phyloP scores from a whole-genome alignment of 345 rosid species.

The Viola odorata region DNA sequence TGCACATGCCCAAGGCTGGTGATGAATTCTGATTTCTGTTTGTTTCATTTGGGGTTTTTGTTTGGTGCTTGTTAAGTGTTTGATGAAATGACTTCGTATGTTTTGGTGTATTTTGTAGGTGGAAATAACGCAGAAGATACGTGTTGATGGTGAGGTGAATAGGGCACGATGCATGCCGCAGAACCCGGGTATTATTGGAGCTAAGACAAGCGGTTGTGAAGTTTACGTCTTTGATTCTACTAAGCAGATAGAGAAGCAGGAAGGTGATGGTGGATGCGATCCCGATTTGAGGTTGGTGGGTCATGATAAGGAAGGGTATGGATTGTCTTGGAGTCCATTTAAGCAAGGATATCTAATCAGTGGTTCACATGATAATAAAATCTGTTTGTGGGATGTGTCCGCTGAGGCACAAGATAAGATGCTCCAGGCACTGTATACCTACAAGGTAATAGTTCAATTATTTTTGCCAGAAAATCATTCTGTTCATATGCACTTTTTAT shows the following conservation, averaged over 20 bases:
- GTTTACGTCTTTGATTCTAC: conserved; percentile 70
- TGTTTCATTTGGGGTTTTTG: background rate
- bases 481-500: background rate
- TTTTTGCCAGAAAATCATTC: background rate
- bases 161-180: conserved; percentile 92
- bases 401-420: conserved; percentile 50
- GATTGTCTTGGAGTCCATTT: conserved; percentile 83
- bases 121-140: conserved; percentile 68
- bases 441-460: conserved; percentile 42
- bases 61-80: background rate
- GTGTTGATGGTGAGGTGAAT: conserved; percentile 88
- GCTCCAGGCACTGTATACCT: conserved; percentile 57
- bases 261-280: conserved; percentile 38
- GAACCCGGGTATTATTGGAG: conserved; percentile 57
- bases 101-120: conserved; percentile 35
- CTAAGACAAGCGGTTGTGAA: conserved; percentile 75
- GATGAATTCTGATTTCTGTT: background rate
- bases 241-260: conserved; percentile 44
- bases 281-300: conserved; percentile 85
- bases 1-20: background rate
- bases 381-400: conserved; percentile 86
- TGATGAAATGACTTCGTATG: background rate
- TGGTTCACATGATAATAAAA: conserved; percentile 77
- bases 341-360: conserved; percentile 83
- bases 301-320: conserved; percentile 91